phyloP scores from a whole-genome alignment of 352 stramenopile species.

The Phytophthora nicotianae region DNA sequence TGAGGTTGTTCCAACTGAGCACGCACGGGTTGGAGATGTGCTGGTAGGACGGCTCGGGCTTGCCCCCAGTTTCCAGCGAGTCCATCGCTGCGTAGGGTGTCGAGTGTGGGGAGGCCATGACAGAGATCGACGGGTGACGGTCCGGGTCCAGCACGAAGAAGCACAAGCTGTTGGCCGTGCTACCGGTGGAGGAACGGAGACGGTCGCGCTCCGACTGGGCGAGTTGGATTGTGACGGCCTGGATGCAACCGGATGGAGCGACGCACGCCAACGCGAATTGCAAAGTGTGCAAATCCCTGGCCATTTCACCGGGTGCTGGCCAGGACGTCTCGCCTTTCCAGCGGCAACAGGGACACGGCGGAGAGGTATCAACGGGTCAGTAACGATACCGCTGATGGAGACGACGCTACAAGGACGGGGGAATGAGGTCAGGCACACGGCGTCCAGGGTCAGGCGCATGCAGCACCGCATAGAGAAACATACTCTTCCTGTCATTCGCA shows the following conservation, averaged over 20 bases:
- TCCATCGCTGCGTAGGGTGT: background rate
- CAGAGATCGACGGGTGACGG: constrained; percentile 13
- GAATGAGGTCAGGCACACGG: constrained; percentile 4
- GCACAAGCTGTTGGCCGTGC: constrained; percentile 15
- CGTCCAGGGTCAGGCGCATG: constrained; percentile 1
- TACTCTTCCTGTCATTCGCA: constrained; percentile 8
- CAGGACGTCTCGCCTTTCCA: background rate
- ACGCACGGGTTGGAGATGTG: constrained; percentile 20
- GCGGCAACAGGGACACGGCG: constrained; percentile 18
- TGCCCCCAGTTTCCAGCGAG: constrained; percentile 13
- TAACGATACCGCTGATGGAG: constrained; percentile 11
- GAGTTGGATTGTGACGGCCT: constrained; percentile 24
- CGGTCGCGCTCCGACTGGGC: constrained; percentile 21
- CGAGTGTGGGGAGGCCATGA: constrained; percentile 1
- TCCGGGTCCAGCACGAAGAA: constrained; percentile 31
- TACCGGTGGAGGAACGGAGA: constrained; percentile 22
- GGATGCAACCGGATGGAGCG: constrained; percentile 4
- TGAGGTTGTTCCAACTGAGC: constrained; percentile 22
- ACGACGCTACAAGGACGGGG: constrained; percentile 2
- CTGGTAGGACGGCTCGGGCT: constrained; percentile 17
- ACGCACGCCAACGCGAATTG: constrained; percentile 16
- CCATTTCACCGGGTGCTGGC: background rate
- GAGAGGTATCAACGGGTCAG: constrained; percentile 3
- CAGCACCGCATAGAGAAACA: constrained; percentile 1
- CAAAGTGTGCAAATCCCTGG: constrained; percentile 26